Percentiles rank a stretch among this genome's conserved stretches.
Evolutionary conservation across 768 basidiomycete species (phyloP).

Genomic region (Suillus decipiens): DNA sequence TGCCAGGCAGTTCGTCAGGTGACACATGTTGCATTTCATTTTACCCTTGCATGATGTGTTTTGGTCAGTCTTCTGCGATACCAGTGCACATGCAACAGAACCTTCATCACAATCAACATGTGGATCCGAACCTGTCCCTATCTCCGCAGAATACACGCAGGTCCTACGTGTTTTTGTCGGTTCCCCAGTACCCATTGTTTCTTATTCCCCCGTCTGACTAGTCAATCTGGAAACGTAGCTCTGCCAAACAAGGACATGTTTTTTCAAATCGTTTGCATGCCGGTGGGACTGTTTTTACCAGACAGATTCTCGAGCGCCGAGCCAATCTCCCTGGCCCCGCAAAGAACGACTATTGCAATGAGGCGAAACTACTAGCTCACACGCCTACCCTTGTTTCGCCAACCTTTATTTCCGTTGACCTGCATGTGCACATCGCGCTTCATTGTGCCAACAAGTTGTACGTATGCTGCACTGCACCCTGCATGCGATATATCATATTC

Average conservation of each 20-base stretch:
- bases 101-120: constrained; percentile 11
- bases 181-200: constrained; percentile 12
- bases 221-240: constrained; percentile 4
- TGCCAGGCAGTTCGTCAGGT: background rate
- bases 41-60: background rate
- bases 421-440: background rate
- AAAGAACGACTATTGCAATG: background rate
- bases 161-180: background rate
- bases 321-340: background rate
- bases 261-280: constrained; percentile 12
- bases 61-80: constrained; percentile 1
- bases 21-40: constrained; percentile 9
- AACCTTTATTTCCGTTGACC: constrained; percentile 2
- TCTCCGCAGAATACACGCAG: constrained; percentile 14
- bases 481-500: too few species aligned
- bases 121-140: constrained; percentile 11
- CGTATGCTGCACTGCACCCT: background rate
- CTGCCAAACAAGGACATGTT: constrained; percentile 14
- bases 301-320: background rate
- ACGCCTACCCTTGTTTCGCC: background rate
- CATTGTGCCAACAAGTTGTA: background rate
- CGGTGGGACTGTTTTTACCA: background rate
- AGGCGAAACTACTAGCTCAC: constrained; percentile 1
- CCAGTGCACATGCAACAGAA: constrained; percentile 12
- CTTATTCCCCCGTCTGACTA: background rate